Evolutionary conservation across 495 filamentous ascomycete species (phyloP), one percentile per base, ranked within the genome.

Genomic region (Hamigera avellanea): DNA sequence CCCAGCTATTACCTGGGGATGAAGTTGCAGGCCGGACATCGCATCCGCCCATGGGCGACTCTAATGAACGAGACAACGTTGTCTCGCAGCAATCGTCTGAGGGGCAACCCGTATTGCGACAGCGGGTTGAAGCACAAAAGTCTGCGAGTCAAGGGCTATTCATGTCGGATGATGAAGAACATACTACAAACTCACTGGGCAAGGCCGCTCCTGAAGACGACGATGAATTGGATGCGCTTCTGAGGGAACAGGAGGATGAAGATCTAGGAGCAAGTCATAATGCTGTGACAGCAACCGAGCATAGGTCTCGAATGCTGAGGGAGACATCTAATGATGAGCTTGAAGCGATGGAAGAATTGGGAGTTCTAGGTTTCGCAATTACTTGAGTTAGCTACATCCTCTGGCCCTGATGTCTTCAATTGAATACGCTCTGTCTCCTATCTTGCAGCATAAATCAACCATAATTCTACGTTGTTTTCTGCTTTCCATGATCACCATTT

Each of bases 171-270:
- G 33, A 38, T 6, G 37, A 50, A 14, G 41, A 37, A 18, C 38
- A 46, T 33, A n/a, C n/a, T n/a, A n/a, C 23, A 12, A 41, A 32
- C 8, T 33, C 42, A 9, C 18, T 23, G 2, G 29, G 37, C 8
- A 42, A 37, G 45, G 6, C 28, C 5, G 28, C 39, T 4, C 47
- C 52, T 0, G 51, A 61, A 36, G 53, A 57, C 31, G 57, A 61
- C 31, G 57, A 61, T 38, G 60, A 66, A 37, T 44, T 66, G 14
- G 62, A 62, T 26, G 49, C 52, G 15, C 49, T 66, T 8, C 38
- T 66, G 12, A 51, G 45, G 26, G 62, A 61, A 29, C 53, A 59
- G 26, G 50, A 61, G 21, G 41, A 52, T 19, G 40, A 36, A 17
- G 16, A 35, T 40, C 17, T 28, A 3, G 19, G 14, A 36, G n/a